A percentile compares a stretch with the other conserved stretches of the same genome.
phyloP scores from a whole-genome alignment of 139 green algal genomes.

The Trebouxia sp. region DNA sequence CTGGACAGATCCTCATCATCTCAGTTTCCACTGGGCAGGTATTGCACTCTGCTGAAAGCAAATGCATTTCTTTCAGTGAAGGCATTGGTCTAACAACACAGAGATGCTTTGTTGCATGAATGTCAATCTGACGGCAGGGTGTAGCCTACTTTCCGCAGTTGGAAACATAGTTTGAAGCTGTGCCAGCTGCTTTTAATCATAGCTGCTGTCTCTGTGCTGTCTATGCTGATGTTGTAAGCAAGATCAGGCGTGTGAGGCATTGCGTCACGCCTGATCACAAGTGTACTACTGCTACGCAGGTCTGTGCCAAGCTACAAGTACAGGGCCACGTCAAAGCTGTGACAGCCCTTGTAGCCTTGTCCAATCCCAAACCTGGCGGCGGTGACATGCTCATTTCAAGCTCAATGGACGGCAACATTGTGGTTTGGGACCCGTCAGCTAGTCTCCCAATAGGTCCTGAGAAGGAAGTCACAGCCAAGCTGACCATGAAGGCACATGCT shows the following conservation, averaged over 20 bases:
- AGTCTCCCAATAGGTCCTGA: constrained; percentile 15
- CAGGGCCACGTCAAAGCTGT: constrained; percentile 46
- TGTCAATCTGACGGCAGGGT: too few species aligned
- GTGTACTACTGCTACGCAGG: background rate
- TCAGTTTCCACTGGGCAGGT: constrained; percentile 40
- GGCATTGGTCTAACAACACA: too few species aligned
- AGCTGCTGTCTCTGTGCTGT: too few species aligned
- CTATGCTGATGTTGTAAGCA: background rate
- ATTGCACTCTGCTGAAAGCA: background rate
- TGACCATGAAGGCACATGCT: constrained; percentile 62
- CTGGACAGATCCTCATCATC: constrained; percentile 53
- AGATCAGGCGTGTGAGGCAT: background rate
- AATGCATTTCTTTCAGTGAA: background rate
- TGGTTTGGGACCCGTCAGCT: constrained; percentile 63
- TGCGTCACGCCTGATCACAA: background rate
- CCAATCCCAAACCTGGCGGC: constrained; percentile 27
- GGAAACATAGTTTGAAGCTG: too few species aligned
- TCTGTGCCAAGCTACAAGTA: constrained; percentile 52
- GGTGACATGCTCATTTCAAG: constrained; percentile 55
- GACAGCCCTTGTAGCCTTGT: constrained; percentile 46
- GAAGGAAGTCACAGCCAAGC: constrained; percentile 41
- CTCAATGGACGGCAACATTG: constrained; percentile 51
- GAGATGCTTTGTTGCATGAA: too few species aligned
- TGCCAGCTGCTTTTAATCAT: too few species aligned
- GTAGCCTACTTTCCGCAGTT: too few species aligned